Percentiles rank a stretch among this genome's conserved stretches.
phyloP scores from a whole-genome alignment of 2,329 filamentous ascomycete species.

The Hypoxylon sp. region DNA sequence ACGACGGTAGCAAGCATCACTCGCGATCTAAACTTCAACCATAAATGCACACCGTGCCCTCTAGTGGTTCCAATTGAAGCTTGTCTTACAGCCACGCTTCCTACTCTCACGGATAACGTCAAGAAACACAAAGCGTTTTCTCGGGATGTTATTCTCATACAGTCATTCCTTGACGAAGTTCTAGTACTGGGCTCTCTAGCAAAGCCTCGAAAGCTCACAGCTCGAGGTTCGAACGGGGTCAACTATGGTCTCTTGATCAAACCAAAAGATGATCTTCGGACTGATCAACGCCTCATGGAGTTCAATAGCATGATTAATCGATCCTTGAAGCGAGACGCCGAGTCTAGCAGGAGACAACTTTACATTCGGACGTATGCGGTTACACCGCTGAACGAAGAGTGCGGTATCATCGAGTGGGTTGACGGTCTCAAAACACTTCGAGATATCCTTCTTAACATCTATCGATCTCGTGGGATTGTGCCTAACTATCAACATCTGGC shows the following conservation, averaged over 20 bases:
- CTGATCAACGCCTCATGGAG: slow-evolving; percentile 98
- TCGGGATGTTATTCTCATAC: slow-evolving; percentile 86
- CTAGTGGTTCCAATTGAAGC: slow-evolving; percentile 92
- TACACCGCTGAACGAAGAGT: slow-evolving; percentile 96
- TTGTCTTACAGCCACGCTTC: slow-evolving; percentile 85
- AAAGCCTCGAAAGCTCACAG: slow-evolving; percentile 89
- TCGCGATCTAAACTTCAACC: slow-evolving; percentile 85
- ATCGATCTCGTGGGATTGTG: slow-evolving; percentile 79
- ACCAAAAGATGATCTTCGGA: slow-evolving; percentile 96
- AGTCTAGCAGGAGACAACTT: slow-evolving; percentile 89
- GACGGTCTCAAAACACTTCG: slow-evolving; percentile 94
- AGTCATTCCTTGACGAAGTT: slow-evolving; percentile 86
- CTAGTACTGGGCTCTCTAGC: slow-evolving; percentile 91
- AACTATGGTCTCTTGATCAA: slow-evolving; percentile 94
- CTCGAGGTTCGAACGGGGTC: slow-evolving; percentile 89
- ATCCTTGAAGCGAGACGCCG: slow-evolving; percentile 90
- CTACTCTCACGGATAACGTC: slow-evolving; percentile 78
- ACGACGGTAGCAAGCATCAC: slow-evolving; percentile 80
- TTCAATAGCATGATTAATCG: slow-evolving; percentile 99
- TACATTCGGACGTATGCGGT: slow-evolving; percentile 99
- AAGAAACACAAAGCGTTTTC: slow-evolving; percentile 89
- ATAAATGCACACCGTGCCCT: slow-evolving; percentile 84
- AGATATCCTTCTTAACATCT: slow-evolving; percentile 86
- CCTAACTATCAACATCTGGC: slow-evolving; percentile 79
- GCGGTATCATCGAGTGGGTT: slow-evolving; percentile 98